These are phyloP conservation scores for Microsporum ferrugineum DNA, from an alignment of 2,329 filamentous ascomycete genomes.

Conservation along the genomic window DNA sequence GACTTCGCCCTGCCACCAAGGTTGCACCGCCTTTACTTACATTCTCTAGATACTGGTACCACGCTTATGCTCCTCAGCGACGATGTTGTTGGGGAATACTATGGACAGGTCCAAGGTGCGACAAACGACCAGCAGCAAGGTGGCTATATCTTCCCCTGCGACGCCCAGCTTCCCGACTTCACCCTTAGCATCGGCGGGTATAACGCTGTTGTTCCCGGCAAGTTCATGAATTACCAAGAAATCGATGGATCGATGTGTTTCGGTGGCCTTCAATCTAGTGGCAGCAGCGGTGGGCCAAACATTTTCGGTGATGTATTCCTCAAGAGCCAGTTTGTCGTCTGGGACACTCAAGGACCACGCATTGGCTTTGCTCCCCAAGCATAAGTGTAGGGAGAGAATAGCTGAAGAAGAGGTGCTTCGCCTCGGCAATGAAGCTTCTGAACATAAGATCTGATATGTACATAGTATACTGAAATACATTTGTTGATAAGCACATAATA, in stretches of 20 bases:
- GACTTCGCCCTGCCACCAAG: not conserved
- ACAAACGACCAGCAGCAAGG: conserved; percentile 33
- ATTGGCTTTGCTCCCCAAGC: conserved; percentile 11
- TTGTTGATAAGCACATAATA: no score
- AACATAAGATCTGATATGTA: no score
- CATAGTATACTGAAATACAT: no score
- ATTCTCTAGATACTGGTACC: conserved; percentile 50
- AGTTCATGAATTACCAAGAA: conserved; percentile 44
- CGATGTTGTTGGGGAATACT: conserved; percentile 48
- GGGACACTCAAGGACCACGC: conserved; percentile 28
- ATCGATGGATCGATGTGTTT: conserved; percentile 39
- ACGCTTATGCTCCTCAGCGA: conserved; percentile 52
- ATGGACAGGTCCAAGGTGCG: conserved; percentile 43
- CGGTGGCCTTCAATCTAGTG: conserved; percentile 44
- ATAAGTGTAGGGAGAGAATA: not conserved
- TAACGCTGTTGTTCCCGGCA: conserved; percentile 43
- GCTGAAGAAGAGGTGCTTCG: not conserved
- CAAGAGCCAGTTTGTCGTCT: conserved; percentile 50
- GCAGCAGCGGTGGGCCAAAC: conserved; percentile 42
- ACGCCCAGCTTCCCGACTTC: conserved; percentile 42
- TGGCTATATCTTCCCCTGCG: conserved; percentile 49
- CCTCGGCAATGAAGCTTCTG: no score
- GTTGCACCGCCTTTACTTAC: not conserved
- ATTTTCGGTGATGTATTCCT: conserved; percentile 51
- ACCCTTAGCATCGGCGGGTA: conserved; percentile 42